phyloP scores from a whole-genome alignment of 345 rosid species.

The Erodium maritimum region DNA sequence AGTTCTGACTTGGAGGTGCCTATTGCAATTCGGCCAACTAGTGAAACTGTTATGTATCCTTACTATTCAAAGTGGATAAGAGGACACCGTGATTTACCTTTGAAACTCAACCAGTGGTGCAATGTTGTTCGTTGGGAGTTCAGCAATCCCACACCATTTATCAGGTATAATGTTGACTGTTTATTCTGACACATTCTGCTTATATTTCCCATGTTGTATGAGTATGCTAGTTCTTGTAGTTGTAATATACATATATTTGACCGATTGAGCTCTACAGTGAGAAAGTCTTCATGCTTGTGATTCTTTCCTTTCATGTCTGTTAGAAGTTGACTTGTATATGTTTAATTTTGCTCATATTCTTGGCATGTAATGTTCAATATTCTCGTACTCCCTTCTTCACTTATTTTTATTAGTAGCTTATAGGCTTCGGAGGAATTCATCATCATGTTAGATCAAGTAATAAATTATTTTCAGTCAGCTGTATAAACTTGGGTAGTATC shows the following conservation, averaged over 20 bases:
- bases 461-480: no score
- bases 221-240: not conserved
- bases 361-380: no score
- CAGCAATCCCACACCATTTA: slow-evolving; percentile 99
- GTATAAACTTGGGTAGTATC: no score
- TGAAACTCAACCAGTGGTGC: slow-evolving; percentile 98
- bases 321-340: not conserved
- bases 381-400: no score
- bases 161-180: slow-evolving; percentile 37
- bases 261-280: not conserved
- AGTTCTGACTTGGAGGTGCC: slow-evolving; percentile 84
- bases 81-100: slow-evolving; percentile 92
- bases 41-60: slow-evolving; percentile 99
- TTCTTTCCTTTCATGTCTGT: not conserved
- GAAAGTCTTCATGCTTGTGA: not conserved
- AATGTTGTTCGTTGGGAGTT: slow-evolving; percentile 99
- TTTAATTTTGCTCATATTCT: no score
- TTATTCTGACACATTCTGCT: not conserved
- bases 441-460: no score
- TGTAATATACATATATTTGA: not conserved
- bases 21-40: slow-evolving; percentile 93
- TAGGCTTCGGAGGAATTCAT: no score
- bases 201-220: not conserved
- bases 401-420: no score
- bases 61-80: slow-evolving; percentile 96